Base-by-base conservation (phyloP, 805 yeast genomes). In the Candida golubevii region DNA sequence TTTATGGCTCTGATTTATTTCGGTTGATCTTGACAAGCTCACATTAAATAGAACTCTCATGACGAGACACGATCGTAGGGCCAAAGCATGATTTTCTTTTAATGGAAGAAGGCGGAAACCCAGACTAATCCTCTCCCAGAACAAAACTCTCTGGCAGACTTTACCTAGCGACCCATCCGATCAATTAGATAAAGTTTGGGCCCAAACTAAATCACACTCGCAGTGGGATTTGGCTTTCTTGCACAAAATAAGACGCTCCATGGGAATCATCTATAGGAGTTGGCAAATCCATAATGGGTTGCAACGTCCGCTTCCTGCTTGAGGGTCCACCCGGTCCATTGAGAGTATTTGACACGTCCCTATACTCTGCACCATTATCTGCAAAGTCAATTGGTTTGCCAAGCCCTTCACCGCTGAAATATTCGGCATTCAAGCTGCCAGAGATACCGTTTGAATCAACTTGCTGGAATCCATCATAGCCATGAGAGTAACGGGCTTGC, bases 251-350 rank as follows among this genome's bases (percentile, higher is more conserved):
- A 10, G 39, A 14, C 9, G 45, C 38, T 8, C 33, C 45, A 32
- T 40, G 42, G 3, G 38, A 36, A 23, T 61, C 63, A 29, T 57
- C 62, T 9, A 52, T 35, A 13, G 66, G 66, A 9, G 63, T 58
- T 31, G 64, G 63, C 52, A 55, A 45, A 38, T 61, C 64, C 27
- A 44, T 44, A 18, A 60, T 60, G 10, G 63, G 60, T 26, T 56
- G 57, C 38, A 57, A 50, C 8, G 54, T 35, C 14, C 52, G 37
- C 12, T 32, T 23, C n/a, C 38, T 37, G 26, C 26, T 13, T 7
- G 31, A 13, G 14, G 30, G 15, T 8, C 27, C 33, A 6, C 34
- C 12, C 13, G 33, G 40, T 8, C 28, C 33, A 23, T 18, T 15
- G 1, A 7, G 7, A 6, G 35, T 39, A n/a, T 28, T 18, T 9